Percentiles rank a stretch among this genome's conserved stretches.
Conservation (phyloP, 768 basidiomycete genomes). For the Tulasnella sp. region DNA sequence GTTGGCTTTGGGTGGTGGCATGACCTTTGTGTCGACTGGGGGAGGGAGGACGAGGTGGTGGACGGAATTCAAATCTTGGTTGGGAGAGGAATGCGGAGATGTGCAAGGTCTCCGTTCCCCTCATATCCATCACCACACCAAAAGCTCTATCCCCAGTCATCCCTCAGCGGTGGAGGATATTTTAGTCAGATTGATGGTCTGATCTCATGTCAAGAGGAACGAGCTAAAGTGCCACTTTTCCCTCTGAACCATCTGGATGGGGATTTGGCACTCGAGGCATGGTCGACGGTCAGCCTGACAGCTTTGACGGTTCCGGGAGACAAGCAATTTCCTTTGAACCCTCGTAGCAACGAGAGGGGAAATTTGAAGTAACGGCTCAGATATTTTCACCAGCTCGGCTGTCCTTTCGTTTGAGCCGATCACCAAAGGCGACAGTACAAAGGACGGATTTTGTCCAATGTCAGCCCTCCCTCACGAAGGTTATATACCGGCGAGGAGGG, state of each 20-base stretch:
- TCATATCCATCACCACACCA: not conserved
- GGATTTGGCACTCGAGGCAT: no score
- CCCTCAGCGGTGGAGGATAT: not conserved
- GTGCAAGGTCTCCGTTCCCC: not conserved
- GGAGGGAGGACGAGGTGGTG: not conserved
- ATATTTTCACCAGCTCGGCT: not conserved
- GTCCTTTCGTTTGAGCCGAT: not conserved
- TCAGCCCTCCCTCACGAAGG: not conserved
- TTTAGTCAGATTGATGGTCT: not conserved
- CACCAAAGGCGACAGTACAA: not conserved
- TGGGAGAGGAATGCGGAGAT: not conserved
- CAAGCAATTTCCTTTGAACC: not conserved
- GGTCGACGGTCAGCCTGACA: no score
- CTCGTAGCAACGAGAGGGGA: not conserved
- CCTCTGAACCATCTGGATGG: no score
- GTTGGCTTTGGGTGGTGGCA: constrained; percentile 34
- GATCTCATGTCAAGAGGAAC: not conserved
- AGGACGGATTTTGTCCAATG: not conserved
- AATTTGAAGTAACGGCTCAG: not conserved
- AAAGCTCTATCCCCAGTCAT: no score
- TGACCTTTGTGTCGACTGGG: not conserved
- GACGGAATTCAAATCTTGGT: not conserved
- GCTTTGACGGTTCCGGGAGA: not conserved
- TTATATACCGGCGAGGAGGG: no score
- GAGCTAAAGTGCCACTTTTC: no score